A percentile compares a stretch with the other conserved stretches of the same genome.
These are phyloP conservation scores for Beauveria sp. DNA, from an alignment of 2,329 filamentous ascomycete genomes.

Conservation along the genomic window DNA sequence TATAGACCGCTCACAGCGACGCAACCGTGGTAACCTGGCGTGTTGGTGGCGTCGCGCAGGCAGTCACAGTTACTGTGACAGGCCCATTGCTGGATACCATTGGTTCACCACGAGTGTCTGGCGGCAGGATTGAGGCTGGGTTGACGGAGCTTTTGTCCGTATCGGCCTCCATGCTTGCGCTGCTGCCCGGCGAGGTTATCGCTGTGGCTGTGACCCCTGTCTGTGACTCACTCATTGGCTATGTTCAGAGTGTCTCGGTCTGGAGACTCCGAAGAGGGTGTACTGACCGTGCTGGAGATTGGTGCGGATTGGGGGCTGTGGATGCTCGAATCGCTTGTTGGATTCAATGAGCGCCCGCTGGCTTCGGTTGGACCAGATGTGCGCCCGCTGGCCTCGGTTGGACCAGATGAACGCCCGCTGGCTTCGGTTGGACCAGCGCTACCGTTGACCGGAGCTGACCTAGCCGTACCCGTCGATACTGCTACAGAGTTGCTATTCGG, in stretches of 20 bases:
- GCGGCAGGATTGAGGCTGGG: not conserved
- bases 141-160: not conserved
- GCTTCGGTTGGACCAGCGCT: not conserved
- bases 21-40: not conserved
- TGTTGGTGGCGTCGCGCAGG: not conserved
- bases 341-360: not conserved
- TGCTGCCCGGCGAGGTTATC: not conserved
- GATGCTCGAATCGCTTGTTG: not conserved
- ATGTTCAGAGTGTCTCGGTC: no score
- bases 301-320: not conserved
- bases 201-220: not conserved
- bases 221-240: not conserved
- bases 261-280: not conserved
- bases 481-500: not conserved
- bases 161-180: not conserved
- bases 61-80: not conserved
- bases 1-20: not conserved
- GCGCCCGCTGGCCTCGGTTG: not conserved
- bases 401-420: no score
- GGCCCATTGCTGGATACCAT: not conserved
- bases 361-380: no score
- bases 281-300: not conserved
- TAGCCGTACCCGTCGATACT: not conserved
- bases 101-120: not conserved
- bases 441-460: not conserved